These are phyloP conservation scores for Trichoderma citrinoviride DNA, from an alignment of 2,329 filamentous ascomycete genomes.

Conservation along the genomic window DNA sequence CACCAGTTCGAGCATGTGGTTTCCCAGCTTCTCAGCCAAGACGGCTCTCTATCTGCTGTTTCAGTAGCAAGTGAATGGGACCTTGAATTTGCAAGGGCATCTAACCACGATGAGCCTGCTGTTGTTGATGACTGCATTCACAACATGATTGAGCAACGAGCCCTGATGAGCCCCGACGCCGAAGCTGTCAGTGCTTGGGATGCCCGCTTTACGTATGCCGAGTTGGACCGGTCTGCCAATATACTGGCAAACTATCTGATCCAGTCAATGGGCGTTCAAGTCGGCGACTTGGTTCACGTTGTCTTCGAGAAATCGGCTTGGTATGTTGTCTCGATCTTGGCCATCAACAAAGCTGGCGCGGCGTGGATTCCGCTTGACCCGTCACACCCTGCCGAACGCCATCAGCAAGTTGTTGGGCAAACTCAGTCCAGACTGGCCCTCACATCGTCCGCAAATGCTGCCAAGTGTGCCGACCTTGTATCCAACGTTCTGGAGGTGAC, in stretches of 20 bases:
- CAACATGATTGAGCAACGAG: not conserved
- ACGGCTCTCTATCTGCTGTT: not conserved
- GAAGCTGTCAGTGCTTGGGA: constrained; percentile 12
- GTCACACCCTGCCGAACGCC: constrained; percentile 15
- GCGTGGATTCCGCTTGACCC: constrained; percentile 19
- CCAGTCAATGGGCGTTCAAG: not conserved
- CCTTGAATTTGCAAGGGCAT: not conserved
- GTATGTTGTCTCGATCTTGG: constrained; percentile 10
- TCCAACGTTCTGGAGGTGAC: not conserved
- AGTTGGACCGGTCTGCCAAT: constrained; percentile 1
- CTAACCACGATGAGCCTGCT: not conserved
- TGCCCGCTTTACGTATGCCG: constrained; percentile 6
- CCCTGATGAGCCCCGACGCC: not conserved
- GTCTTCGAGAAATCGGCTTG: constrained; percentile 19
- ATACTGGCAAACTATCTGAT: not conserved
- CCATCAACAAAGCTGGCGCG: constrained; percentile 20
- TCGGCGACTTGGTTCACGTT: constrained; percentile 13
- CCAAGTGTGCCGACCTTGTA: constrained; percentile 3
- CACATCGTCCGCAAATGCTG: not conserved
- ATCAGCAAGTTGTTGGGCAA: constrained; percentile 20
- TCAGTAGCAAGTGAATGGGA: constrained; percentile 19
- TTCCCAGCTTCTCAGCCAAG: constrained; percentile 1
- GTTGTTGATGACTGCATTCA: constrained; percentile 17
- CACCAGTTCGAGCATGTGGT: constrained; percentile 17
- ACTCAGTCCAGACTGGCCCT: constrained; percentile 18